Conservation (phyloP, 192 early-diverging fungal species). For the Umbelopsis sp. region DNA sequence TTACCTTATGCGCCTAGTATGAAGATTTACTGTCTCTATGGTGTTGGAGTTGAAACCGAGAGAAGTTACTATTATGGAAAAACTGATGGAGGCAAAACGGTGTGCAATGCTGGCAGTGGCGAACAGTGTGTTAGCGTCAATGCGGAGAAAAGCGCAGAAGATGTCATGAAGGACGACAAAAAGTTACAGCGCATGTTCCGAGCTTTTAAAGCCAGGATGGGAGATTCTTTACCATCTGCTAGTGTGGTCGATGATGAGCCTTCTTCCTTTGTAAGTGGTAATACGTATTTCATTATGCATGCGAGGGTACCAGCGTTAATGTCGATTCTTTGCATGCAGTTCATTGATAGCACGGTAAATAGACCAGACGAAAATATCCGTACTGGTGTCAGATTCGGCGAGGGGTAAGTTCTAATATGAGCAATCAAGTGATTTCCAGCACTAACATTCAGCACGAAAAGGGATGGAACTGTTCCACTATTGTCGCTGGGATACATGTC, state of each 20-base stretch:
- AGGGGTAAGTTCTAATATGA: conserved; percentile 54
- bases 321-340: conserved; percentile 17
- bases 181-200: conserved; percentile 11
- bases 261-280: neutral
- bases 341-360: conserved; percentile 57
- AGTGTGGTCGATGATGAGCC: conserved; percentile 8
- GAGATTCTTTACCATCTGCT: conserved; percentile 33
- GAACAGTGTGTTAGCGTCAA: conserved; percentile 29
- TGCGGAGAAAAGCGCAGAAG: neutral
- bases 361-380: conserved; percentile 64
- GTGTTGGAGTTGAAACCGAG: conserved; percentile 78
- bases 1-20: conserved; percentile 62
- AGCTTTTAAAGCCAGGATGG: conserved; percentile 3
- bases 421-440: neutral
- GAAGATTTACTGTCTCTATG: conserved; percentile 86
- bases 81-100: conserved; percentile 21
- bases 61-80: conserved; percentile 80
- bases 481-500: conserved; percentile 91
- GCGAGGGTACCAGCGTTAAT: neutral
- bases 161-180: conserved; percentile 7
- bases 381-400: conserved; percentile 67
- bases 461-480: conserved; percentile 89
- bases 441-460: conserved; percentile 27
- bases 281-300: neutral
- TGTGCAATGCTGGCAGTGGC: conserved; percentile 33